Percentiles rank a stretch among this genome's conserved stretches.
Evolutionary conservation across 345 rosid genomes (phyloP).

Genomic region (Acer saccharum): DNA sequence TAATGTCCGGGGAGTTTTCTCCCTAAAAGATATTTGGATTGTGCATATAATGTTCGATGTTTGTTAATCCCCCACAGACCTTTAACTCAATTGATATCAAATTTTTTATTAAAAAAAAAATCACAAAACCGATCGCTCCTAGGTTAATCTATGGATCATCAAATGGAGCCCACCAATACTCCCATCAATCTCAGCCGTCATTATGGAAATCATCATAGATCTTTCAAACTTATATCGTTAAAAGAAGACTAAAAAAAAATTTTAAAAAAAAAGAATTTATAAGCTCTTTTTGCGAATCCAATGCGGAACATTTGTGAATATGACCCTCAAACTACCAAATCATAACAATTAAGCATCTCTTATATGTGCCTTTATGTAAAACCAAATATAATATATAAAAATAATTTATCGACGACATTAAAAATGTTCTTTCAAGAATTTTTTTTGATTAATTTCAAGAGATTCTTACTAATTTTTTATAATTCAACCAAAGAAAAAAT

Average conservation of each 20-base stretch:
- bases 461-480: neutral
- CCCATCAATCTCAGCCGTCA: slow-evolving; percentile 29
- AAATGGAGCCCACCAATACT: slow-evolving; percentile 21
- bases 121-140: neutral
- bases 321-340: too few species aligned
- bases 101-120: too few species aligned
- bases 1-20: too few species aligned
- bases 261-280: neutral
- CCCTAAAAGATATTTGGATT: too few species aligned
- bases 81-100: too few species aligned
- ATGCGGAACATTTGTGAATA: too few species aligned
- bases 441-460: neutral
- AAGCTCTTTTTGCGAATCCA: too few species aligned
- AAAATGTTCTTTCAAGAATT: neutral
- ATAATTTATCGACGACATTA: neutral
- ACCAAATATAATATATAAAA: neutral
- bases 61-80: too few species aligned
- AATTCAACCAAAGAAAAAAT: neutral
- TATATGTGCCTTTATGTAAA: too few species aligned
- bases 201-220: slow-evolving; percentile 5
- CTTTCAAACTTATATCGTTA: neutral
- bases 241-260: neutral
- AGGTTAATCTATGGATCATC: neutral
- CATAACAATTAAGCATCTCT: too few species aligned
- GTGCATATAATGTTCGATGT: too few species aligned